phyloP scores from a whole-genome alignment of 441 rosid species.

The Macaranga tanarius region DNA sequence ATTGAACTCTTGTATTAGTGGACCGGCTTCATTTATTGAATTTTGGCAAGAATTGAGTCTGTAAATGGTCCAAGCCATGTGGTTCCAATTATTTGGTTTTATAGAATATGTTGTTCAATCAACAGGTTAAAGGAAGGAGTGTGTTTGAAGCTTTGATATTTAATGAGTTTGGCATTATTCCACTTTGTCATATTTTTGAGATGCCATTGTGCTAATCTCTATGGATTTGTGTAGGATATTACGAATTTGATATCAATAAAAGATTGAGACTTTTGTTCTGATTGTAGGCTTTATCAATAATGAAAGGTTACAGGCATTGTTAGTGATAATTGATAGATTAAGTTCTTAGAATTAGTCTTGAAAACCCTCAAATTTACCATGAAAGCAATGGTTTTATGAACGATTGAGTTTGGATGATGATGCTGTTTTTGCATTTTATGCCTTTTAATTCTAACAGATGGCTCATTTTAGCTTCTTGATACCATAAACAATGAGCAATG shows the following conservation, averaged over 20 bases:
- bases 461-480: no score
- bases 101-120: neutral
- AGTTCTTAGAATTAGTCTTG: no score
- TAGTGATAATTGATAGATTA: no score
- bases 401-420: neutral
- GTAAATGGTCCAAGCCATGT: neutral
- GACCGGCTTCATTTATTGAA: slow-evolving; percentile 5
- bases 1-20: neutral
- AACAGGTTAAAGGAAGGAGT: neutral
- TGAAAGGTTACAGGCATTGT: neutral
- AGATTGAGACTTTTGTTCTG: neutral
- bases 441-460: neutral
- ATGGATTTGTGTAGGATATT: no score
- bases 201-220: neutral
- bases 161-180: neutral
- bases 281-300: neutral
- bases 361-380: no score
- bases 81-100: neutral
- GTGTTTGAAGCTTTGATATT: neutral
- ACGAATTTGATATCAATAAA: neutral
- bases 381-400: neutral
- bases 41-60: neutral
- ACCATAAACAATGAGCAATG: no score
- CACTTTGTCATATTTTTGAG: neutral
- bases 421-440: neutral